Base-by-base conservation (phyloP, 2,329 filamentous ascomycete genomes). In the Fusarium albidum region DNA sequence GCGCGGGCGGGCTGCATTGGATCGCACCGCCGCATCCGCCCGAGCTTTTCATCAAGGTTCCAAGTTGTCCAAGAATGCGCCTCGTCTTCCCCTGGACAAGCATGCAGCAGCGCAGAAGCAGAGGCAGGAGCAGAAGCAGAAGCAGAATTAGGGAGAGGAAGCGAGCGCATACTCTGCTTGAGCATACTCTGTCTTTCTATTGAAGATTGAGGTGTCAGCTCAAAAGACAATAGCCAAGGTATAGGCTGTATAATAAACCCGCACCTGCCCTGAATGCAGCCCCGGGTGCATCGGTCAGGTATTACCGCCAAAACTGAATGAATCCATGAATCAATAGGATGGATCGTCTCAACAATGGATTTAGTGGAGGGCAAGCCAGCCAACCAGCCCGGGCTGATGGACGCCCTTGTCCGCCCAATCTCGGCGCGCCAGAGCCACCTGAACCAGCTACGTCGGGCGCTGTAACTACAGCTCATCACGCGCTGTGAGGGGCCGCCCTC, bases 21-120 rank as follows among this genome's bases (percentile, higher is more conserved):
- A 41, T 29, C 43, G 57, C 54, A 61, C 58, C 28, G 49, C 57
- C 49, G 58, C 58, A 61, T 61, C 58, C 58, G 58, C 58, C n/a
- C n/a, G n/a, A n/a, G n/a, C n/a, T n/a, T 61, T 61, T 59, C n/a
- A n/a, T 61, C 58, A 55, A 49, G 49, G 58, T 61, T 62, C 57
- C 48, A 47, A 48, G 41, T 9, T 40, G 55, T 47, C 59, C 49
- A 27, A 61, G 58, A 62, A 59, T 59, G 54, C 58, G 54, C 58
- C 54, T 29, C 48, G 40, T 45, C 48, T 52, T 51, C 50, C 55
- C 55, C 45, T 59, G 58, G 47, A 40, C 39, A 32, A 32, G 34
- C 39, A 55, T 52, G 32, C 49, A 52, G 32, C 49, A 52, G 21
- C 57, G 21, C 15, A 21, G 38, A 32, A 31, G 21, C 18, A 15